Evolutionary conservation across 2,329 filamentous ascomycete species (phyloP), one percentile per base, ranked within the genome.

Genomic region (Stachybotrys chartarum): DNA sequence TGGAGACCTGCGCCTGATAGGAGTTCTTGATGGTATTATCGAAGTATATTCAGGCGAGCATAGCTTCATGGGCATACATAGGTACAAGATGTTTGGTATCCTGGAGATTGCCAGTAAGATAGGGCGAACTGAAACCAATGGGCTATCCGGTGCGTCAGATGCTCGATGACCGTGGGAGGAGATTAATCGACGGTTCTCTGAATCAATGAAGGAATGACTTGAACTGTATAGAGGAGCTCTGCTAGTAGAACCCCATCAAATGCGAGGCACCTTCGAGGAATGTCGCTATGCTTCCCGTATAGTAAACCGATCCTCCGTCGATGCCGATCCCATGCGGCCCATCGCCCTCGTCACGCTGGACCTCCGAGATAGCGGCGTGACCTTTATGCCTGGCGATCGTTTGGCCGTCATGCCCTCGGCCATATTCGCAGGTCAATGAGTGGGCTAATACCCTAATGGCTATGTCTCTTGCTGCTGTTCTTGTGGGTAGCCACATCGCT

Each of bases 71-170:
- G 78, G 79, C 6, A 76, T 75, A 0, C 79, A 82, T 60, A 68
- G 78, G n/a, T 81, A 81, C 63, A 82, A 82, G 60, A 78, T 82
- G 6, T 82, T 80, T 58, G 79, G 78, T 1, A 77, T 82, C 31
- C 72, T 81, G 0, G 78, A 81, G 56, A 74, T 80, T 14, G 78
- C 78, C 1, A 75, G 72, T 45, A 81, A 82, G 63, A 78, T 76
- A 0, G 78, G 79, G 3, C 71, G 79, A 5, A 77, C 78, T 0
- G 78, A 75, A 56, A 81, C 78, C 0, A 81, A 81, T 53, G 78
- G 79, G 2, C 68, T 72, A 14, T 79, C 78, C 1, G 79, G 78
- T 0, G 72, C 70, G 5, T 68, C 69, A 2, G 73, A 75, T 52
- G 68, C 69, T 16, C 68, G 69, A 1, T 69, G 75, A 7, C 75